These are phyloP conservation scores for Suhomyces wounanorum DNA, from an alignment of 1,139 yeast species.

Conservation along the genomic window DNA sequence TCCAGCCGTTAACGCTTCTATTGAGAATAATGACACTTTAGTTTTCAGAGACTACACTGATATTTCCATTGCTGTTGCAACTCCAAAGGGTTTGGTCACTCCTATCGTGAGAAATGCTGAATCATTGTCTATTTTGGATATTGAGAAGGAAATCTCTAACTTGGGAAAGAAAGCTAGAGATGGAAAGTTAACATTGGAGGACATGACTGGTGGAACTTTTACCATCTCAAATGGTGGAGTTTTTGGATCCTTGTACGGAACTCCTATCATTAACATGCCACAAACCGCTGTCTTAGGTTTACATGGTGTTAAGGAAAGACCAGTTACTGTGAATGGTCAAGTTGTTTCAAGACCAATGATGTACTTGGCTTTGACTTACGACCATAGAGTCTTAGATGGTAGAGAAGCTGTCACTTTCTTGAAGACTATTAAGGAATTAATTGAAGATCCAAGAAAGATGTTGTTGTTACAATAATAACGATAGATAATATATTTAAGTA, in stretches of 20 bases:
- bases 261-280: conserved; percentile 98
- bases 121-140: conserved; percentile 81
- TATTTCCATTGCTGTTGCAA: conserved; percentile 95
- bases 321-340: conserved; percentile 95
- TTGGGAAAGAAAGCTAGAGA: conserved; percentile 96
- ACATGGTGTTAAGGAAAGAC: conserved; percentile 97
- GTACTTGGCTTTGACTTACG: conserved; percentile 98
- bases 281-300: conserved; percentile 98
- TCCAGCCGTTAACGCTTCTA: conserved; percentile 95
- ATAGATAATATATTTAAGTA: conserved; percentile 5
- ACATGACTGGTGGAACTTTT: conserved; percentile 99
- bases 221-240: conserved; percentile 99
- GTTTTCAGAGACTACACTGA: conserved; percentile 97
- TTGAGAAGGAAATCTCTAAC: conserved; percentile 80
- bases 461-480: conserved; percentile 55
- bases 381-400: conserved; percentile 97
- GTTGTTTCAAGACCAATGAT: conserved; percentile 98
- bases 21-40: conserved; percentile 89
- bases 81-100: conserved; percentile 98
- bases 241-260: conserved; percentile 95
- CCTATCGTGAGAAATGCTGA: conserved; percentile 98
- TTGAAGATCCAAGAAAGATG: conserved; percentile 99
- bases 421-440: conserved; percentile 92
- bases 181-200: conserved; percentile 94
- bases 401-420: conserved; percentile 98